Base-by-base conservation (phyloP, 2,329 filamentous ascomycete genomes). In the Elsinoe fawcettii region DNA sequence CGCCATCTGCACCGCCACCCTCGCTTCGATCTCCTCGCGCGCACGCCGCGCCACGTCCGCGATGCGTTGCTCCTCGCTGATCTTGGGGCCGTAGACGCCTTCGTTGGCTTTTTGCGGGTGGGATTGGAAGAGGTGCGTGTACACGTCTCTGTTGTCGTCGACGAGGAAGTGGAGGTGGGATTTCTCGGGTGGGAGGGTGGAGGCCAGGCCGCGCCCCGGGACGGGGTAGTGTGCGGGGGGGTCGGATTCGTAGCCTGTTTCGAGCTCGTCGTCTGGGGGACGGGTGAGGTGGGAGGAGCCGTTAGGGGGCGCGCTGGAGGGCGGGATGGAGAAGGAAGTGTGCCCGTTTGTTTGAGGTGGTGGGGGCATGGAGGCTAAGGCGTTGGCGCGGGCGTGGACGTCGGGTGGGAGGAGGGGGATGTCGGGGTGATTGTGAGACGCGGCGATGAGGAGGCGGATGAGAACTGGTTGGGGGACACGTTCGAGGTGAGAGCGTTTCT, bases 361-460 rank as follows among this genome's bases (percentile, higher is more conserved):
- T 46, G 77, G 78, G 64, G 43, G 22, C 54, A 12, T 56, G 39
- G 59, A 56, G 60, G 51, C 56, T 61, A 58, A 60, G 51, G 61
- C 43, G 16, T 59, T 41, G 51, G 58, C 23, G 58, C 41, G 41
- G 22, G 51, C 56, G 63, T 59, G 49, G 60, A 55, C 22, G 49
- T 65, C 70, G 37, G 70, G 69, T n/a, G 74, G 67, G 62, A 88
- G 90, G 55, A 90, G 74, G 4, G 85, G 81, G 5, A 90, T 73
- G 55, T 83, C 78, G 2, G 86, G 84, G 60, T 87, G 77, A 1
- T 81, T 69, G 47, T 79, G 78, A 25, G 80, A 81, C 58, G 83
- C 77, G 60, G 80, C 78, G 59, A 88, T 74, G 34, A 90, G 74
- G 25, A 90, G 76, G 55, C 80, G 79, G 47, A 89, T 80, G 1